phyloP scores from a whole-genome alignment of 2,329 filamentous ascomycete species.

The Aspergillus persii region DNA sequence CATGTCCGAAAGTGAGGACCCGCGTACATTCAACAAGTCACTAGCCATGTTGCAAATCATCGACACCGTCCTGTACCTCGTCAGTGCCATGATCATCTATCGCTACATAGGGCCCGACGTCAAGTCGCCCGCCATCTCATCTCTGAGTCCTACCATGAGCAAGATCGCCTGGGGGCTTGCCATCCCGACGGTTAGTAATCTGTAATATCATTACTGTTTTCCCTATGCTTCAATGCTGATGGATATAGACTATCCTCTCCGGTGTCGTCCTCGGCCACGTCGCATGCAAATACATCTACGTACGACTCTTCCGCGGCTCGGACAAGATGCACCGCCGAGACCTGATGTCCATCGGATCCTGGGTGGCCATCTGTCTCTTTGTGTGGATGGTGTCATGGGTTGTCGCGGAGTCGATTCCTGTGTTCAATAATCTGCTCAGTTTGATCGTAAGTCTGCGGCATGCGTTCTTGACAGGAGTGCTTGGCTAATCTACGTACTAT shows the following conservation, averaged over 20 bases:
- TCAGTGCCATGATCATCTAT: slow-evolving; percentile 67
- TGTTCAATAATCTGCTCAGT: slow-evolving; percentile 64
- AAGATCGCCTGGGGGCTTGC: slow-evolving; percentile 68
- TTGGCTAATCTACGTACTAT: slow-evolving; percentile 8
- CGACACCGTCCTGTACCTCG: slow-evolving; percentile 61
- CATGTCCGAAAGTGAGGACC: slow-evolving; percentile 62
- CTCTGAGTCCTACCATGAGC: slow-evolving; percentile 54
- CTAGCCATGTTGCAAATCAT: slow-evolving; percentile 60
- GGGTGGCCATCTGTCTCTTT: slow-evolving; percentile 55
- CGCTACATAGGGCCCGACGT: slow-evolving; percentile 62
- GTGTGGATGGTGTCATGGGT: slow-evolving; percentile 63
- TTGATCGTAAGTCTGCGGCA: slow-evolving; percentile 46
- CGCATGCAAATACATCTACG: slow-evolving; percentile 64
- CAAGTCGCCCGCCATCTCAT: slow-evolving; percentile 64
- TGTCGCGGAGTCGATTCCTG: slow-evolving; percentile 67
- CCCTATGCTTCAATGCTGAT: not conserved
- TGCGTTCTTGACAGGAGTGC: too few relatives aligned
- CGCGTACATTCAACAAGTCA: slow-evolving; percentile 60
- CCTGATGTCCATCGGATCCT: slow-evolving; percentile 52
- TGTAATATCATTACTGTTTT: too few relatives aligned
- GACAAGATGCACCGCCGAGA: slow-evolving; percentile 52
- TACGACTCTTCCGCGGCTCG: slow-evolving; percentile 60
- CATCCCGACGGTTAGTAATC: slow-evolving; percentile 54
- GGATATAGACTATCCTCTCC: slow-evolving; percentile 58
- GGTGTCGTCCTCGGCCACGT: slow-evolving; percentile 69